Base-by-base conservation (phyloP, 495 filamentous ascomycete genomes). In the Xanthoparmelia taractica region DNA sequence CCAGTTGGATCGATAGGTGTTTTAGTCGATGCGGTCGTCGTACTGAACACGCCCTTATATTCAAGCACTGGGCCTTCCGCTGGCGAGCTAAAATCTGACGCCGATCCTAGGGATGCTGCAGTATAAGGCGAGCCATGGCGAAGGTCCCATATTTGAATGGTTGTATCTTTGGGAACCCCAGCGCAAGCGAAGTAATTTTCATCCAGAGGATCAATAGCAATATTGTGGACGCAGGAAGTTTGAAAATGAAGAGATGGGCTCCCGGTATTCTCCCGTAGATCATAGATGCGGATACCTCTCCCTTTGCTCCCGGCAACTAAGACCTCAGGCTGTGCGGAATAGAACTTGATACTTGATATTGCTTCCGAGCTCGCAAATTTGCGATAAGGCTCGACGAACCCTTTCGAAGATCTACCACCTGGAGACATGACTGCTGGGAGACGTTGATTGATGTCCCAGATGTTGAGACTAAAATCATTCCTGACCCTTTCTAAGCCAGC, bases 161-260 rank as follows among this genome's bases (percentile, higher is more conserved):
- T 80, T 23, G 85, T 73, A 73, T 95, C 79, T 70, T 85, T 74
- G 69, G 84, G 72, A 73, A 89, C 76, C 15, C 84, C 84, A n/a
- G 89, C 90, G 8, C 92, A 96, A 0, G 92, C 90, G 73, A 97
- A 96, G 69, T 96, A 96, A 69, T 97, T 96, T 69, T 90, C 85
- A 72, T 97, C 90, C 15, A 87, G 79, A 67, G 87, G 89, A 73
- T 98, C 90, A 64, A 97, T 92, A 34, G 91, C 86, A 57, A 97
- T 73, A 65, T 96, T 96, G 69, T 96, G 90, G 48, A 92, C 91
- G 71, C 90, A 94, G 57, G 87, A 84, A 20, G 92, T 96, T 18
- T 84, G 82, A 67, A 89, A 91, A 73, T 77, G 82, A 31, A 84
- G 73, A 57, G 77, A 81, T 50, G 74, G 82, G 70, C 78, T 87